A percentile compares a stretch with the other conserved stretches of the same genome.
Evolutionary conservation across 148 eudicot species (phyloP).

Genomic region (Silene conica): DNA sequence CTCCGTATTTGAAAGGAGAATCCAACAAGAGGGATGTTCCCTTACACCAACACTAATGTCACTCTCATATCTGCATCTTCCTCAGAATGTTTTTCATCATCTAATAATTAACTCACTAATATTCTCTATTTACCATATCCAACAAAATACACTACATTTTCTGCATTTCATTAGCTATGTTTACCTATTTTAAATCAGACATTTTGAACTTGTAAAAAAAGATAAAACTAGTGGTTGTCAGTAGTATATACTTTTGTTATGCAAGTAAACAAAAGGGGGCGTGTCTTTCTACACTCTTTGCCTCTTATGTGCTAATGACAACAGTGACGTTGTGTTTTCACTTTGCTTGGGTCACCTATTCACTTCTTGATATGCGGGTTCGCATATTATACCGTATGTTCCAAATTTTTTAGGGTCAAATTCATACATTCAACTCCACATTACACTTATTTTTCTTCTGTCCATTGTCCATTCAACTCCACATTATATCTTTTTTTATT

Average conservation of each 20-base stretch:
- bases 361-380: too few species aligned
- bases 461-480: too few species aligned
- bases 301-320: constrained; percentile 10
- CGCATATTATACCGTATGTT: too few species aligned
- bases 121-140: background rate
- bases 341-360: constrained; percentile 24
- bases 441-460: too few species aligned
- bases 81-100: constrained; percentile 11
- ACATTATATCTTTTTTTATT: too few species aligned
- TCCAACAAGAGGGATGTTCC: constrained; percentile 22
- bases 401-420: too few species aligned
- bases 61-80: background rate
- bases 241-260: background rate
- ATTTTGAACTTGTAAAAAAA: background rate
- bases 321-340: constrained; percentile 24
- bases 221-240: background rate
- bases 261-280: constrained; percentile 15
- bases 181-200: background rate
- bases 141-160: background rate
- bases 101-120: background rate
- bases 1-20: constrained; percentile 22
- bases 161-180: background rate
- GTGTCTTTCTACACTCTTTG: background rate
- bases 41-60: background rate
- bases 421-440: too few species aligned